These are phyloP conservation scores for Penicillium tannophilum DNA, from an alignment of 495 filamentous ascomycete genomes.

Conservation along the genomic window DNA sequence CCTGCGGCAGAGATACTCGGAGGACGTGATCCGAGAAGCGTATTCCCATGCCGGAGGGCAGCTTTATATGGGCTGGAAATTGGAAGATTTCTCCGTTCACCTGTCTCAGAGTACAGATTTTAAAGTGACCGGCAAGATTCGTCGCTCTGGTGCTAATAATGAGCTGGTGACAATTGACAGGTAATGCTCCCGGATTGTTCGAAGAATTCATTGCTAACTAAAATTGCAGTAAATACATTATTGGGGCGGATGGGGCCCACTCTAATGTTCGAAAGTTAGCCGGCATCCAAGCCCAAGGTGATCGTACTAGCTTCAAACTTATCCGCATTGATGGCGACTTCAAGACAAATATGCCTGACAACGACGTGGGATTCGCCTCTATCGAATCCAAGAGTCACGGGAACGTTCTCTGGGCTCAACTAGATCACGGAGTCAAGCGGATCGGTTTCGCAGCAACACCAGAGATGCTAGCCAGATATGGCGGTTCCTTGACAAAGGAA, in stretches of 20 bases:
- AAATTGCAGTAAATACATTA: conserved; percentile 37
- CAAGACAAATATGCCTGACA: conserved; percentile 49
- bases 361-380: neutral
- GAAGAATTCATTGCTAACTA: neutral
- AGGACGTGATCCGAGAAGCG: too few relatives aligned
- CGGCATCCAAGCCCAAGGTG: conserved; percentile 27
- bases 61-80: too few relatives aligned
- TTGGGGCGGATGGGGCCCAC: conserved; percentile 52
- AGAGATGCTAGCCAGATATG: conserved; percentile 42
- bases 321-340: neutral
- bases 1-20: conserved; percentile 4
- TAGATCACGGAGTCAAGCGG: conserved; percentile 50
- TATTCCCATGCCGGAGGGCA: too few relatives aligned
- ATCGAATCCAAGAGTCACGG: conserved; percentile 43
- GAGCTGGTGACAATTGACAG: too few relatives aligned
- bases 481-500: conserved; percentile 27
- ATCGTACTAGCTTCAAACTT: too few relatives aligned
- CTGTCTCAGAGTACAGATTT: too few relatives aligned
- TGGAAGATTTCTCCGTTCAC: too few relatives aligned
- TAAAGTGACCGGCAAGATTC: too few relatives aligned
- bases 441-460: conserved; percentile 48
- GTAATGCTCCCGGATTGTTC: too few relatives aligned
- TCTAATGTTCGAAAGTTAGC: conserved; percentile 45
- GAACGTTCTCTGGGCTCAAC: conserved; percentile 51
- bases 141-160: too few relatives aligned